Conservation (phyloP, 1,284 basidiomycete genomes). For the Rhodofomes roseus region DNA sequence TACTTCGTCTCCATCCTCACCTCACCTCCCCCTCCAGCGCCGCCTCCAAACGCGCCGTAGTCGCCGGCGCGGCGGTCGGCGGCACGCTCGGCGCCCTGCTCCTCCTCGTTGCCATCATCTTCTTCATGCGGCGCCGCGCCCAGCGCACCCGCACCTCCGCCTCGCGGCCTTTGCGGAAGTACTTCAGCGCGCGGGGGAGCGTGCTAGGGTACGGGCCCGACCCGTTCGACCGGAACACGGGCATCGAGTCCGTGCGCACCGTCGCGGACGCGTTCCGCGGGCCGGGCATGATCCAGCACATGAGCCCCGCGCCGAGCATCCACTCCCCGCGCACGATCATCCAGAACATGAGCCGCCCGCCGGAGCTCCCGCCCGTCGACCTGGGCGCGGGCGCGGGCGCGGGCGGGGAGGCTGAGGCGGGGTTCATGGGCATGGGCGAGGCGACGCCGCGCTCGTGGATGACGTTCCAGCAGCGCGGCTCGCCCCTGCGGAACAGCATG, state of each 20-base stretch:
- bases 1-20: neutral
- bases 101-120: neutral
- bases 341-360: neutral
- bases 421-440: neutral
- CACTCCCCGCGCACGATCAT: neutral
- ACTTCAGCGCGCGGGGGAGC: slow-evolving; percentile 1
- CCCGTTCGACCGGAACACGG: slow-evolving; percentile 6
- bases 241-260: slow-evolving; percentile 8
- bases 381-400: neutral
- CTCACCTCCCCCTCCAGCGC: neutral
- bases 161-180: neutral
- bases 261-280: slow-evolving; percentile 8
- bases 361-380: neutral
- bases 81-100: slow-evolving; percentile 1
- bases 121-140: slow-evolving; percentile 1
- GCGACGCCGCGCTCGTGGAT: slow-evolving; percentile 6
- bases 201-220: slow-evolving; percentile 5
- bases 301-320: slow-evolving; percentile 4
- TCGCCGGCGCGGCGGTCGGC: slow-evolving; percentile 9
- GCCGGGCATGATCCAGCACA: slow-evolving; percentile 3
- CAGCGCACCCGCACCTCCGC: neutral
- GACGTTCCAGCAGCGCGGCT: slow-evolving; percentile 1
- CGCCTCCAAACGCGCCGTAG: slow-evolving; percentile 2
- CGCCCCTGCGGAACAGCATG: slow-evolving; percentile 1
- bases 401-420: too few species aligned